phyloP scores from a whole-genome alignment of 352 stramenopile genomes.

The Phytophthora crassamura region DNA sequence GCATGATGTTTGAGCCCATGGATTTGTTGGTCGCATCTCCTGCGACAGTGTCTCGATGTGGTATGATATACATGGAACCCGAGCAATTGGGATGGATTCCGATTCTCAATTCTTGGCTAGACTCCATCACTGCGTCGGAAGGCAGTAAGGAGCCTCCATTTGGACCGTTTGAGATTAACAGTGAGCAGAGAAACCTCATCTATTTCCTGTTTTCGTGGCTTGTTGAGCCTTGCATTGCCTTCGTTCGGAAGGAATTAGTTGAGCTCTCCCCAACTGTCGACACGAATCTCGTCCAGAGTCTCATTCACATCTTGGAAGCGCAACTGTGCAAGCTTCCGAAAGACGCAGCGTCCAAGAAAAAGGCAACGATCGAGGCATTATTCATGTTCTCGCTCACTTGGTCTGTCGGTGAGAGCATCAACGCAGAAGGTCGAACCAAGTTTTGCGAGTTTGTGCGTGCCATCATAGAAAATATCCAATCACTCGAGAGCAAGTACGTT shows the following conservation, averaged over 20 bases:
- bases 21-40: slow-evolving; percentile 94
- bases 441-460: slow-evolving; percentile 89
- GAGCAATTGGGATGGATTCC: slow-evolving; percentile 92
- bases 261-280: slow-evolving; percentile 91
- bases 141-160: slow-evolving; percentile 17
- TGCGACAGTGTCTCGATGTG: slow-evolving; percentile 93
- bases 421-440: slow-evolving; percentile 61
- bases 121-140: slow-evolving; percentile 61
- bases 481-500: slow-evolving; percentile 75
- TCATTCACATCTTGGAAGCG: slow-evolving; percentile 87
- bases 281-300: slow-evolving; percentile 89
- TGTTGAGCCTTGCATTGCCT: slow-evolving; percentile 90
- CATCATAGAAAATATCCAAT: slow-evolving; percentile 77
- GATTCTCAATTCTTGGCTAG: slow-evolving; percentile 91
- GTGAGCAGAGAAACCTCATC: slow-evolving; percentile 75
- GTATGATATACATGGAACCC: slow-evolving; percentile 96
- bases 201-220: slow-evolving; percentile 88
- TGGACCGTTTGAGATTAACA: slow-evolving; percentile 77
- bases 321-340: slow-evolving; percentile 77
- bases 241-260: slow-evolving; percentile 88
- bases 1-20: slow-evolving; percentile 97
- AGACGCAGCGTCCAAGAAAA: slow-evolving; percentile 78
- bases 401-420: slow-evolving; percentile 87
- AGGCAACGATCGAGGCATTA: slow-evolving; percentile 66
- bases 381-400: slow-evolving; percentile 95